These are phyloP conservation scores for Ophiorrhiza pumila DNA, from an alignment of 257 asterid genomes.

Conservation along the genomic window DNA sequence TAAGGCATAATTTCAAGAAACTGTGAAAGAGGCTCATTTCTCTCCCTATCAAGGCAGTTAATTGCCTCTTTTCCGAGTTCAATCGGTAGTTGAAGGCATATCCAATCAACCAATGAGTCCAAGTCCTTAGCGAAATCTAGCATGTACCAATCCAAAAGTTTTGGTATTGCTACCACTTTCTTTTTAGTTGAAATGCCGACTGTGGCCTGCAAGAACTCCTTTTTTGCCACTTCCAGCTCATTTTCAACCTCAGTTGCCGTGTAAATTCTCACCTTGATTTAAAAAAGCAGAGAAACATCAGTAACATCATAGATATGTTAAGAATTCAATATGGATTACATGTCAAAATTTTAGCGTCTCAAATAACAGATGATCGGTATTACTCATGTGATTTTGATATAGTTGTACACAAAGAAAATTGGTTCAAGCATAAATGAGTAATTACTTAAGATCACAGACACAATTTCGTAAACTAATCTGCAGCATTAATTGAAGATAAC, in stretches of 20 bases:
- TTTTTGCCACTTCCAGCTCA: slow-evolving; percentile 75
- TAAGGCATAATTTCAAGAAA: slow-evolving; percentile 67
- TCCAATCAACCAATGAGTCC: slow-evolving; percentile 81
- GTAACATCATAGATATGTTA: too few species aligned
- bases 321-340: neutral
- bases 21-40: slow-evolving; percentile 38
- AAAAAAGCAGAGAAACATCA: neutral
- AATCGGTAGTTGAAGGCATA: slow-evolving; percentile 68
- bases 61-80: slow-evolving; percentile 69
- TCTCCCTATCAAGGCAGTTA: slow-evolving; percentile 54
- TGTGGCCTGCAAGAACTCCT: slow-evolving; percentile 75
- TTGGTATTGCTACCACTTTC: slow-evolving; percentile 67
- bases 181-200: slow-evolving; percentile 51
- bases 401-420: neutral
- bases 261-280: slow-evolving; percentile 66
- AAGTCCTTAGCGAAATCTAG: slow-evolving; percentile 82
- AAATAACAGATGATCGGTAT: neutral
- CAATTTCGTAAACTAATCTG: neutral
- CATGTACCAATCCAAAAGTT: slow-evolving; percentile 82
- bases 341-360: neutral
- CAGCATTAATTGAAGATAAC: neutral
- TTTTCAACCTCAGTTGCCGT: slow-evolving; percentile 69
- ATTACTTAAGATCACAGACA: neutral
- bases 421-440: neutral
- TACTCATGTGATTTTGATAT: neutral